A percentile compares a stretch with the other conserved stretches of the same genome.
Conservation (phyloP, 495 filamentous ascomycete genomes). For the Baudoinia panamericana region DNA sequence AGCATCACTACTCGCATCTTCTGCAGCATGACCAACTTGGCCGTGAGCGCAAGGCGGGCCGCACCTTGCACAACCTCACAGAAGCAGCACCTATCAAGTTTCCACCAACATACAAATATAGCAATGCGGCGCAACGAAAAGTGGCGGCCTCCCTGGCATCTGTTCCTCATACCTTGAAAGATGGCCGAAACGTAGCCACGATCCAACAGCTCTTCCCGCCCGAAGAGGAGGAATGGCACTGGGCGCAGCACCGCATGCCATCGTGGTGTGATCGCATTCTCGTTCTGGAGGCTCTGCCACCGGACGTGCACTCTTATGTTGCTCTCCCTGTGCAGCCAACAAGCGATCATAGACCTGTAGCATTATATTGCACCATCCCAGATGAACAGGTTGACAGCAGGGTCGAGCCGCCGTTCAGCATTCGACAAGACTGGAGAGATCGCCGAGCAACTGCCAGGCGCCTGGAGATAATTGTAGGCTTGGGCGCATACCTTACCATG, state of each 20-base stretch:
- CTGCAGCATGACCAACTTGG: conserved; percentile 64
- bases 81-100: conserved; percentile 67
- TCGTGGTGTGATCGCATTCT: conserved; percentile 91
- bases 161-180: conserved; percentile 3
- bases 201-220: conserved; percentile 21
- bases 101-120: conserved; percentile 86
- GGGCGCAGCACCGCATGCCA: conserved; percentile 70
- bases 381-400: conserved; percentile 26
- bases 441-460: conserved; percentile 38
- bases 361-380: conserved; percentile 49
- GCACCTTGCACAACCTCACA: conserved; percentile 58
- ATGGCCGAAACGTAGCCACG: conserved; percentile 12
- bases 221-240: conserved; percentile 46
- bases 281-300: conserved; percentile 36
- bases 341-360: conserved; percentile 78
- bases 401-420: conserved; percentile 38
- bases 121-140: conserved; percentile 24
- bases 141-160: conserved; percentile 21
- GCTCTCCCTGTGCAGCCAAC: conserved; percentile 60
- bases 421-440: conserved; percentile 40
- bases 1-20: conserved; percentile 47
- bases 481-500: conserved; percentile 41
- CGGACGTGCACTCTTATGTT: conserved; percentile 44
- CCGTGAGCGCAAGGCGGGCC: conserved; percentile 48
- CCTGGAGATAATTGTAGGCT: conserved; percentile 47